These are phyloP conservation scores for Chalciporus sphaerocephalus DNA, from an alignment of 768 basidiomycete genomes.

Conservation along the genomic window DNA sequence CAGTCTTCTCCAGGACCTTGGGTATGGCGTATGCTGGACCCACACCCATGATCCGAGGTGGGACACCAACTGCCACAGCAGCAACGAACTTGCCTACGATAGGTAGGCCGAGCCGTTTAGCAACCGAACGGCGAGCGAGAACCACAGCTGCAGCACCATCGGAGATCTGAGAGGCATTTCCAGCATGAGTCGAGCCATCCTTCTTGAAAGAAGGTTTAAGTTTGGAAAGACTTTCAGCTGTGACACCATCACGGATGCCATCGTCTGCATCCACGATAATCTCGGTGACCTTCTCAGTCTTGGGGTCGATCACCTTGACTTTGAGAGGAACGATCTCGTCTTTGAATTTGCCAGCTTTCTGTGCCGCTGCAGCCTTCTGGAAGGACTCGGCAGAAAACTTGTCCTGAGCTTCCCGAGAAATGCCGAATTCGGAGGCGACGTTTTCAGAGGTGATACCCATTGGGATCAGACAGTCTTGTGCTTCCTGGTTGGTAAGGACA, in stretches of 20 bases:
- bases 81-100: slow-evolving; percentile 83
- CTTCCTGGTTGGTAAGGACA: slow-evolving; percentile 60
- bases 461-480: slow-evolving; percentile 78
- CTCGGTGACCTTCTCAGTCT: slow-evolving; percentile 62
- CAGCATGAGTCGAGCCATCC: slow-evolving; percentile 74
- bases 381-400: slow-evolving; percentile 80
- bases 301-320: slow-evolving; percentile 65
- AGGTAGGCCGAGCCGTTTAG: slow-evolving; percentile 79
- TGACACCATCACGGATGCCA: slow-evolving; percentile 83
- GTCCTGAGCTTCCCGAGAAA: slow-evolving; percentile 77
- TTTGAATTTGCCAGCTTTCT: slow-evolving; percentile 77
- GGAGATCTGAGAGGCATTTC: slow-evolving; percentile 86
- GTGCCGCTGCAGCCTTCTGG: slow-evolving; percentile 77
- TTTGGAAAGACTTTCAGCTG: slow-evolving; percentile 69
- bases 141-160: slow-evolving; percentile 92
- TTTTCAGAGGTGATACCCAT: slow-evolving; percentile 97
- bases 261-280: slow-evolving; percentile 78
- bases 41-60: slow-evolving; percentile 86
- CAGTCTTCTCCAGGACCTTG: slow-evolving; percentile 59
- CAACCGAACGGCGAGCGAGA: slow-evolving; percentile 73
- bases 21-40: slow-evolving; percentile 90
- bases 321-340: slow-evolving; percentile 81
- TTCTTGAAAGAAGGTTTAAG: slow-evolving; percentile 83
- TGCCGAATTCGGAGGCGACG: slow-evolving; percentile 71
- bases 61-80: slow-evolving; percentile 70